Percentiles rank a stretch among this genome's conserved stretches.
Conservation (phyloP, 1,284 basidiomycete species). For the Phenoliferia sp. region DNA sequence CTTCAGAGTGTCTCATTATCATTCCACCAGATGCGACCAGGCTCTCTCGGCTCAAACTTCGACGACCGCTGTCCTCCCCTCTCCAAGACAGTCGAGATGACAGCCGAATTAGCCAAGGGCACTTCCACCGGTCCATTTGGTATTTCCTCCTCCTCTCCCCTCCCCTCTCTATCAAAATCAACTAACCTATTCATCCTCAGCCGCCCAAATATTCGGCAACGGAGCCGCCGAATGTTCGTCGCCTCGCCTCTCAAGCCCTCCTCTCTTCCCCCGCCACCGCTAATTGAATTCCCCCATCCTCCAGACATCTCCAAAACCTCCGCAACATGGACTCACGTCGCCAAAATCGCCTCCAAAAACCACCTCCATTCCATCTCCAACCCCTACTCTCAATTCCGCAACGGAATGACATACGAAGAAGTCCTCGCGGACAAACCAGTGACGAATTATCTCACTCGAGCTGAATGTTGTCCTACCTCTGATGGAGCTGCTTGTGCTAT, state of each 20-base stretch:
- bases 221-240: constrained; percentile 54
- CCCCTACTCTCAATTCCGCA: constrained; percentile 78
- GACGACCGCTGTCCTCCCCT: constrained; percentile 63
- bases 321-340: constrained; percentile 61
- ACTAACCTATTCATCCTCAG: not conserved
- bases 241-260: not conserved
- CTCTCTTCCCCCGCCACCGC: not conserved
- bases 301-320: constrained; percentile 49
- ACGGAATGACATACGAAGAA: constrained; percentile 66
- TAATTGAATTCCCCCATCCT: constrained; percentile 63
- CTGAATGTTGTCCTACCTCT: constrained; percentile 78
- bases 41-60: constrained; percentile 65
- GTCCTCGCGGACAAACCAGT: constrained; percentile 47
- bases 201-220: constrained; percentile 60
- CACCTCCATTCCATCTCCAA: constrained; percentile 76
- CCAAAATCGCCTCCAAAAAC: constrained; percentile 71
- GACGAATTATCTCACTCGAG: constrained; percentile 61
- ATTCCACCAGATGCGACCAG: constrained; percentile 57
- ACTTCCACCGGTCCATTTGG: constrained; percentile 25
- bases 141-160: not conserved
- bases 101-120: constrained; percentile 26
- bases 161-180: not conserved
- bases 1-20: too few species aligned
- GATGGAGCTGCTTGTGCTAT: constrained; percentile 60
- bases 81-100: constrained; percentile 37